Base-by-base conservation (phyloP, 768 basidiomycete genomes). In the Panaeolus cyanescens region DNA sequence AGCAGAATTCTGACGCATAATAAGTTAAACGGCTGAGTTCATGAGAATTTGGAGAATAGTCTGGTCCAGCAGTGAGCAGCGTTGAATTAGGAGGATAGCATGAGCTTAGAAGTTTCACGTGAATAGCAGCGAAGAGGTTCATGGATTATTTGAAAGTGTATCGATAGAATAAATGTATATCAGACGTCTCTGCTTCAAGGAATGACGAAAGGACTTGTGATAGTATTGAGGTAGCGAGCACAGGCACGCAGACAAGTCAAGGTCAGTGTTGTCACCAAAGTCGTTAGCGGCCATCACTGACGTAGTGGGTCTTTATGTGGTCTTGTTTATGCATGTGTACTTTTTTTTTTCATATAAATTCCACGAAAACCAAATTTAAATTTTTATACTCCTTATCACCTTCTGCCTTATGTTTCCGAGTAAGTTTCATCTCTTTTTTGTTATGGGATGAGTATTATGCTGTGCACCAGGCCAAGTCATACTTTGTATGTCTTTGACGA, bases 1-100 rank as follows among this genome's bases (percentile, higher is more conserved):
- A 54, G 34, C 42, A 20, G 20, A 25, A 32, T 34, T 68, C 79
- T 57, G 61, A 85, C 79, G 90, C 92, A 77, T 92, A 93, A 72
- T 95, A 95, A 3, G 91, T 92, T 55, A 95, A 80, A 17, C 89
- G 84, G 55, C 93, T 94, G 15, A 94, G 81, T 68, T 95, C 93
- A 72, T 94, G 93, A 0, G 90, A 81, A 66, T 93, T 94, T 12
- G 93, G 92, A 12, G 83, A 83, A 73, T 87, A 93, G 59, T 89
- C 86, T 55, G 93, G 89, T 33, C 86, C 91, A 20, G 92, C 82
- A 17, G 90, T 86, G 57, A 88, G 77, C 32, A 96, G 82, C 5
- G 87, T 80, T 56, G 93, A 88, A 40, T 87, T 78, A 7, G 92
- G 85, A 15, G 95, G 95, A 71, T 96, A 96, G 73, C 93, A 96